Base-by-base conservation (phyloP, 176 grass and related monocot species). In the Chrysopogon serrulatus region DNA sequence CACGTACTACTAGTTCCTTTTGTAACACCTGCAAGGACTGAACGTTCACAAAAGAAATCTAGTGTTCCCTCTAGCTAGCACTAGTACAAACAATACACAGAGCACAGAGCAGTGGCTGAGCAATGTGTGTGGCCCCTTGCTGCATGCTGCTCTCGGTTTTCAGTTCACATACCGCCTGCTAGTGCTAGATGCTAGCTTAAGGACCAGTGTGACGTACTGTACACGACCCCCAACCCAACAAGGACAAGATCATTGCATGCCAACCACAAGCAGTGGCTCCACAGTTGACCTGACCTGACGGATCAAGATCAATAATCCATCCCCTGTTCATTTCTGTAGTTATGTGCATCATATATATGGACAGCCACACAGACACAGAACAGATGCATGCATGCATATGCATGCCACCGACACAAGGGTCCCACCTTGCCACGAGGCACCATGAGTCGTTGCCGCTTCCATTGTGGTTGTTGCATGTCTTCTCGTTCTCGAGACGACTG, bases 181-280 rank as follows among this genome's bases (percentile, higher is more conserved):
- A 9, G 48, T 51, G 48, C 48, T 39, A 39, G 37, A 39, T 39
- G 5, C 37, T 2, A 5, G 13, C 28, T 19, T 51, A 48, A 48
- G 12, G 23, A 30, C 24, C n/a, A n/a, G n/a, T n/a, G n/a, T n/a
- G n/a, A n/a, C n/a, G n/a, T n/a, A n/a, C n/a, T n/a, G 47, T 18
- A 27, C n/a, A n/a, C n/a, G 24, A 64, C 60, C 28, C 28, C 78
- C 40, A n/a, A n/a, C n/a, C n/a, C n/a, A 74, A 63, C 39, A 68
- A 77, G 51, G 73, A 83, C 40, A 70, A 51, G n/a, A 82, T 79
- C 61, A 27, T 40, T 77, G 71, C 79, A 77, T 77, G 57, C 45
- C 32, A 67, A 18, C 19, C 19, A n/a, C n/a, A n/a, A n/a, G n/a
- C n/a, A 28, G 40, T 24, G 3, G 13, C 39, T 36, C 3, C 39